A percentile compares a stretch with the other conserved stretches of the same genome.
Conservation (phyloP, 768 basidiomycete species). For the Postia placenta region DNA sequence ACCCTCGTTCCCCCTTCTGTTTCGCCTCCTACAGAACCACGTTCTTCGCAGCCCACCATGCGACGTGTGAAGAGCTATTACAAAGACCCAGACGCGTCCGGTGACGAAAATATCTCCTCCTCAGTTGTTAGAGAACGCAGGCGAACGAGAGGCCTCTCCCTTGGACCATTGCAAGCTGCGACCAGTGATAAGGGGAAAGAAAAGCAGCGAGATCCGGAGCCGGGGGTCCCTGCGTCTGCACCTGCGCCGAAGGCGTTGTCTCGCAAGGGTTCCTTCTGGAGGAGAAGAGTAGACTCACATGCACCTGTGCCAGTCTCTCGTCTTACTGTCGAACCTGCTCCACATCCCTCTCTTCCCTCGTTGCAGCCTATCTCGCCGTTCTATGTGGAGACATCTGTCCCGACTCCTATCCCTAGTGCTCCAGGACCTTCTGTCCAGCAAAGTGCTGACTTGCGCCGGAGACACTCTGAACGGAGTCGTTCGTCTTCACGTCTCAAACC, state of each 20-base stretch:
- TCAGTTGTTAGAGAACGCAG: slow-evolving; percentile 17
- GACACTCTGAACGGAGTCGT: slow-evolving; percentile 31
- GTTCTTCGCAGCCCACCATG: slow-evolving; percentile 18
- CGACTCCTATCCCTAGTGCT: slow-evolving; percentile 8
- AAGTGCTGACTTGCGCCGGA: slow-evolving; percentile 35
- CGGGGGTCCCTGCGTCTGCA: slow-evolving; percentile 15
- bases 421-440: slow-evolving; percentile 21
- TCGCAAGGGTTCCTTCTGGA: slow-evolving; percentile 68
- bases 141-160: slow-evolving; percentile 51
- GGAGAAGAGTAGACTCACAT: slow-evolving; percentile 35
- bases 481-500: slow-evolving; percentile 14
- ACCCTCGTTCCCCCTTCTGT: slow-evolving; percentile 29
- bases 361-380: slow-evolving; percentile 40
- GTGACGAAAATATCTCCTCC: slow-evolving; percentile 14
- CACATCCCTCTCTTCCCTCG: slow-evolving; percentile 30
- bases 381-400: slow-evolving; percentile 26
- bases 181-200: slow-evolving; percentile 36
- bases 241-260: slow-evolving; percentile 35
- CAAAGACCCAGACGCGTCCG: slow-evolving; percentile 27
- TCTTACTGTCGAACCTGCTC: slow-evolving; percentile 18
- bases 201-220: slow-evolving; percentile 37
- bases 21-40: slow-evolving; percentile 14
- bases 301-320: slow-evolving; percentile 22
- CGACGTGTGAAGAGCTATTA: slow-evolving; percentile 52
- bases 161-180: slow-evolving; percentile 39